These are phyloP conservation scores for Septoria petroselini DNA, from an alignment of 2,329 filamentous ascomycete genomes.

Conservation along the genomic window DNA sequence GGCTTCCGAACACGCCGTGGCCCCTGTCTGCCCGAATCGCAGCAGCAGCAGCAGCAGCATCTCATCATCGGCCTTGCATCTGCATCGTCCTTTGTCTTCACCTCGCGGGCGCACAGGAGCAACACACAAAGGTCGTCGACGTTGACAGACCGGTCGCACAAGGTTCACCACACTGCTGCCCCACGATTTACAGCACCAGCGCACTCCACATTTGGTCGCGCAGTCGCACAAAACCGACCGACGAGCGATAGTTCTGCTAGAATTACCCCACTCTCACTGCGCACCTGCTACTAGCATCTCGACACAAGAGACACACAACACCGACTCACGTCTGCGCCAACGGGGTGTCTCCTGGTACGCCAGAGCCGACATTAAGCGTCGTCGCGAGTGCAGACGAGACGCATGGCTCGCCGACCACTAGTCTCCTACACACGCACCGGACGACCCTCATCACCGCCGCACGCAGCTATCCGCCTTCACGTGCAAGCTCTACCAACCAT, in stretches of 20 bases:
- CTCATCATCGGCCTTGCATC: too few relatives aligned
- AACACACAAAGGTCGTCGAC: constrained; percentile 3
- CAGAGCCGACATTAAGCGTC: constrained; percentile 5
- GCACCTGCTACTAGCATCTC: background rate
- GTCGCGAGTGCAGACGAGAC: background rate
- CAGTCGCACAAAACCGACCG: constrained; percentile 21
- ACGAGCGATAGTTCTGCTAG: constrained; percentile 5
- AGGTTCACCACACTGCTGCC: background rate
- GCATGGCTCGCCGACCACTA: background rate
- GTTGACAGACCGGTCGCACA: constrained; percentile 20
- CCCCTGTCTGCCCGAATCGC: background rate
- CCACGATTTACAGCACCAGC: constrained; percentile 16
- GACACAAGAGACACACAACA: background rate
- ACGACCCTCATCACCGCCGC: background rate
- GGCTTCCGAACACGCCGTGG: constrained; percentile 16
- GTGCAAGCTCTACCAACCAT: constrained; percentile 15
- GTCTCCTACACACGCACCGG: background rate
- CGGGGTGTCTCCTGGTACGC: background rate
- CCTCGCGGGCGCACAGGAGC: constrained; percentile 13
- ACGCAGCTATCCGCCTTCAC: constrained; percentile 14
- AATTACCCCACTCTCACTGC: background rate
- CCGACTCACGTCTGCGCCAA: too few relatives aligned
- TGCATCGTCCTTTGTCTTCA: constrained; percentile 13
- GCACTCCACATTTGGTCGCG: constrained; percentile 14
- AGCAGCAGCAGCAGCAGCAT: too few relatives aligned